Evolutionary conservation across 108 stramenopile species (phyloP), one percentile per base, ranked within the genome.

Genomic region (Seminavis robusta): DNA sequence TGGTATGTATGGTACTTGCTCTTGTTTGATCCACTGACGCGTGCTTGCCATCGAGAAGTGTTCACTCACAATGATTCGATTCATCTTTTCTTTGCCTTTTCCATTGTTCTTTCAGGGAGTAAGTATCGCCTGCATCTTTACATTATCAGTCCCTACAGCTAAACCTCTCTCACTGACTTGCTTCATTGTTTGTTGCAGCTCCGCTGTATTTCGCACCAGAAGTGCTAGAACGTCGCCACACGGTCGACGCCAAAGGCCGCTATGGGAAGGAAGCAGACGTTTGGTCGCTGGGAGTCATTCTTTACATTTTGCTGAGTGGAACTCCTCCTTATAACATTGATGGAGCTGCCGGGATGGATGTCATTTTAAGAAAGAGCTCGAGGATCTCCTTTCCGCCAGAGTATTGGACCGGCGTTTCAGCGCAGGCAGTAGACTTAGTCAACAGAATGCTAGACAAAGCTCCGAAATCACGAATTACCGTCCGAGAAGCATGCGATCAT

Each of bases 131-230:
- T n/a, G n/a, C n/a, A n/a, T n/a, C n/a, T n/a, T n/a, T n/a, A n/a
- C n/a, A n/a, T n/a, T n/a, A n/a, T n/a, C n/a, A n/a, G n/a, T n/a
- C n/a, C n/a, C n/a, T n/a, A n/a, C n/a, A n/a, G n/a, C n/a, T n/a
- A n/a, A n/a, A n/a, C n/a, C n/a, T n/a, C n/a, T n/a, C n/a, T n/a
- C n/a, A n/a, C n/a, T n/a, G n/a, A n/a, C n/a, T n/a, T n/a, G n/a
- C n/a, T n/a, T n/a, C n/a, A n/a, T n/a, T n/a, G n/a, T n/a, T n/a
- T n/a, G n/a, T n/a, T n/a, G n/a, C n/a, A n/a, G n/a, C 95, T 4
- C 93, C 95, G 31, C 86, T 79, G 33, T 96, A 96, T 56, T 88
- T 95, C 59, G 95, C 95, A 0, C 95, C 95, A 7, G 95, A 96
- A 64, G 91, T 96, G 4, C 56, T 96, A 20, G 61, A 71, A 33